These are phyloP conservation scores for Fagus crenata DNA, from an alignment of 306 rosid genomes.

Conservation along the genomic window DNA sequence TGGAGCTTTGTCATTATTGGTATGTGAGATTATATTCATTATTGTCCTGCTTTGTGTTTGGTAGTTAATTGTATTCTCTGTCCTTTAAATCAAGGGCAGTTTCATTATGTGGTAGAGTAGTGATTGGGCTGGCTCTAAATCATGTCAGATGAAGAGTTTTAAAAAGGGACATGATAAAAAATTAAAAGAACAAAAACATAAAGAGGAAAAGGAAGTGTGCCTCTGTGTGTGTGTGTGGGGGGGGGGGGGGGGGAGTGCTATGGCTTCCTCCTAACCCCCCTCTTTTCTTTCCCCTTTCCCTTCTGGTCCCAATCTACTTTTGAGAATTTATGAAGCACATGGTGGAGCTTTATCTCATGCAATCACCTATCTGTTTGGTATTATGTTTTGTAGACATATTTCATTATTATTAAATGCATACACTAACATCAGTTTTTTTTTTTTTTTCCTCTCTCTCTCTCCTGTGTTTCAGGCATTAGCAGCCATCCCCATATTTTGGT, in stretches of 20 bases:
- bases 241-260: not conserved
- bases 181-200: not conserved
- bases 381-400: not conserved
- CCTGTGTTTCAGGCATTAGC: conserved; percentile 55
- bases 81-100: conserved; percentile 16
- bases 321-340: not conserved
- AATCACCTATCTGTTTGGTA: conserved; percentile 1
- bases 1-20: conserved; percentile 72
- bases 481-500: conserved; percentile 59
- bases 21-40: conserved; percentile 32
- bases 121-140: conserved; percentile 1
- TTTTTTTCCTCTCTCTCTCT: conserved; percentile 11
- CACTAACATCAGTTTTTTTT: conserved; percentile 18
- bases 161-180: not conserved
- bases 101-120: conserved; percentile 7
- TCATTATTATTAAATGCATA: conserved; percentile 14
- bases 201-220: not conserved
- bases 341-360: not conserved
- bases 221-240: not conserved
- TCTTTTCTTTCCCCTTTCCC: not conserved
- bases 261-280: not conserved
- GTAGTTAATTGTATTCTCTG: conserved; percentile 17
- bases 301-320: conserved; percentile 2
- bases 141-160: not conserved
- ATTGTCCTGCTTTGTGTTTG: conserved; percentile 15